phyloP scores from a whole-genome alignment of 192 early-diverging fungal genomes.

The Phlyctochytrium planicorne region DNA sequence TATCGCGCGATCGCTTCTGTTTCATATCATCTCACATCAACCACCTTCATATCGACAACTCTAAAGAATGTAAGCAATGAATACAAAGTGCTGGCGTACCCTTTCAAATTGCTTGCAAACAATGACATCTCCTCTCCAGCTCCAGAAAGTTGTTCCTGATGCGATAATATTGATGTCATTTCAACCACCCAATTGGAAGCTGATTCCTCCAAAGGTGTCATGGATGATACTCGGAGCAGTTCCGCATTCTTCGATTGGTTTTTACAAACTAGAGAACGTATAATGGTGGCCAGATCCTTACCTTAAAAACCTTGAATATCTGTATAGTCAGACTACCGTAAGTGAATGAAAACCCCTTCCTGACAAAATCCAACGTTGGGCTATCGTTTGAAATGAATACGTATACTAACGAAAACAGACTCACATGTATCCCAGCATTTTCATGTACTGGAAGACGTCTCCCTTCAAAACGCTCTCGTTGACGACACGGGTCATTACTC shows the following conservation, averaged over 20 bases:
- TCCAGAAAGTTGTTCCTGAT: background rate
- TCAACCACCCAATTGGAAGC: background rate
- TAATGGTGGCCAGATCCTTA: background rate
- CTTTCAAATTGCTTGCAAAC: background rate
- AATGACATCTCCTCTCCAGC: background rate
- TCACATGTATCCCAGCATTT: constrained; percentile 70
- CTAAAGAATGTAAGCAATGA: no score
- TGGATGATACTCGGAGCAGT: background rate
- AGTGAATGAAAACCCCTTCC: background rate
- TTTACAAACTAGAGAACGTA: no score
- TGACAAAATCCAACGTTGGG: background rate
- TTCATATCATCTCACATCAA: background rate
- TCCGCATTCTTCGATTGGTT: background rate
- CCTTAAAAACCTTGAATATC: background rate
- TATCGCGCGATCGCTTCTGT: no score
- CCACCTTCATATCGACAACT: background rate
- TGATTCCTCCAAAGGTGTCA: background rate
- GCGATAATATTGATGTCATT: background rate
- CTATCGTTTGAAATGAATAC: background rate
- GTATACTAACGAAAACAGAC: background rate
- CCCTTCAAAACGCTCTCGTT: constrained; percentile 61
- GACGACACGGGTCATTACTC: constrained; percentile 61
- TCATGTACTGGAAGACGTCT: constrained; percentile 67
- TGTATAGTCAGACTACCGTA: background rate
- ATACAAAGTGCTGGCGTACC: no score